phyloP scores from a whole-genome alignment of 2,329 filamentous ascomycete genomes.

The Intubia oerlemansii region DNA sequence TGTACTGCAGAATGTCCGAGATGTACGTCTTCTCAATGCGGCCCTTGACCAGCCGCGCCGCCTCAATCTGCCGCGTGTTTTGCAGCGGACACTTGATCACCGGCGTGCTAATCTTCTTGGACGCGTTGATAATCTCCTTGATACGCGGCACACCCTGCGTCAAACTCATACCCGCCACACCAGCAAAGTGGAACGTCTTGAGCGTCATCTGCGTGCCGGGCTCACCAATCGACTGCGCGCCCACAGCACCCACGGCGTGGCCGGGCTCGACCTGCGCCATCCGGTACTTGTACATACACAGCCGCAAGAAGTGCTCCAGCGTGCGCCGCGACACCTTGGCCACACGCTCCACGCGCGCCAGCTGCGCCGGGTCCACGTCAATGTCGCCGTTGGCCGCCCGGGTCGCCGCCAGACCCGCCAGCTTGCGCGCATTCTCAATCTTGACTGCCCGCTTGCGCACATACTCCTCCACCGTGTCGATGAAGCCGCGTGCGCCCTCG shows the following conservation, averaged over 20 bases:
- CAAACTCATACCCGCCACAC: slow-evolving; percentile 98
- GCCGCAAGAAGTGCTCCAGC: slow-evolving; percentile 51
- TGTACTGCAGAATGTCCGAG: slow-evolving; percentile 55
- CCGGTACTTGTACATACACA: slow-evolving; percentile 79
- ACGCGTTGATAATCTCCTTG: slow-evolving; percentile 99
- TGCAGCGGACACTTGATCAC: slow-evolving; percentile 75
- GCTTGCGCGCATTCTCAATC: slow-evolving; percentile 25
- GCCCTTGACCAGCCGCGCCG: slow-evolving; percentile 77
- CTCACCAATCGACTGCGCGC: slow-evolving; percentile 93
- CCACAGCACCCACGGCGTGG: slow-evolving; percentile 87
- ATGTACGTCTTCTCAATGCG: slow-evolving; percentile 91
- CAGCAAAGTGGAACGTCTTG: slow-evolving; percentile 99
- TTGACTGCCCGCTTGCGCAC: slow-evolving; percentile 40
- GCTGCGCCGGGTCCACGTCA: slow-evolving; percentile 11
- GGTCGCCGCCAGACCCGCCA: slow-evolving; percentile 24
- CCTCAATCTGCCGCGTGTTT: slow-evolving; percentile 52
- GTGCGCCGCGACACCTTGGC: slow-evolving; percentile 65
- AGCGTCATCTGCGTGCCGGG: slow-evolving; percentile 98
- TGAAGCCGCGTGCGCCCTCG: slow-evolving; percentile 66
- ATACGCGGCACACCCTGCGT: slow-evolving; percentile 98
- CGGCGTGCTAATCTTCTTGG: slow-evolving; percentile 79
- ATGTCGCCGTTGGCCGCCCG: slow-evolving; percentile 8
- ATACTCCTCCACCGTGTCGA: slow-evolving; percentile 56
- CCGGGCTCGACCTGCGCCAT: slow-evolving; percentile 84
- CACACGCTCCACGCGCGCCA: slow-evolving; percentile 41